Conservation (phyloP, 2,329 filamentous ascomycete genomes). For the Trichoderma koningiopsis region DNA sequence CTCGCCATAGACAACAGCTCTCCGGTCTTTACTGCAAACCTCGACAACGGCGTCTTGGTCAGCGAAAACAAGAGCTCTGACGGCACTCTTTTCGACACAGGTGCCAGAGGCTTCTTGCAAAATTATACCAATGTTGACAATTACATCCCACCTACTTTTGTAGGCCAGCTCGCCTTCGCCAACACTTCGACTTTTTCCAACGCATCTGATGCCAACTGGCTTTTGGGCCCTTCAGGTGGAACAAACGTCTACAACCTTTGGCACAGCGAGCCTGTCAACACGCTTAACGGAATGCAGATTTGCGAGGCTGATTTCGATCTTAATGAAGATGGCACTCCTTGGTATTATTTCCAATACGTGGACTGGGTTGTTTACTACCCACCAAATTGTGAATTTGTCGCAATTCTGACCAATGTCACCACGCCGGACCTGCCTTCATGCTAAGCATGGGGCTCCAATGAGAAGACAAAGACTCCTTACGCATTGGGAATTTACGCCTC, state of each 20-base stretch:
- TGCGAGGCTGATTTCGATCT: slow-evolving; percentile 25
- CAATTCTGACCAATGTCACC: slow-evolving; percentile 13
- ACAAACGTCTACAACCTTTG: slow-evolving; percentile 17
- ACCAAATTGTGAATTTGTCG: slow-evolving; percentile 15
- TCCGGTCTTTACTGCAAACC: slow-evolving; percentile 8
- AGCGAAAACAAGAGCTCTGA: background rate
- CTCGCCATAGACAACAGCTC: slow-evolving; percentile 22
- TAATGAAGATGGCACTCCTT: slow-evolving; percentile 19
- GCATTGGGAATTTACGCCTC: background rate
- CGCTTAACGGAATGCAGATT: slow-evolving; percentile 21
- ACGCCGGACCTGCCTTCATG: slow-evolving; percentile 13
- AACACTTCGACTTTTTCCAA: slow-evolving; percentile 6
- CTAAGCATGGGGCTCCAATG: background rate
- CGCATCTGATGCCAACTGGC: slow-evolving; percentile 18
- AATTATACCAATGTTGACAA: background rate
- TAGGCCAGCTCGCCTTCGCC: slow-evolving; percentile 22
- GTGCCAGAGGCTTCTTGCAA: slow-evolving; percentile 13
- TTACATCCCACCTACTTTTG: background rate
- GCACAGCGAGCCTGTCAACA: slow-evolving; percentile 15
- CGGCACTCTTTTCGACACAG: slow-evolving; percentile 11
- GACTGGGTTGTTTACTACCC: slow-evolving; percentile 20
- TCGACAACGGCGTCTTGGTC: slow-evolving; percentile 20
- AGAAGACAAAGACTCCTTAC: background rate
- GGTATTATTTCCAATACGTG: slow-evolving; percentile 26
- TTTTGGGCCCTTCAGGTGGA: background rate